Conservation (phyloP, 306 rosid genomes). For the Castanopsis chinensis region DNA sequence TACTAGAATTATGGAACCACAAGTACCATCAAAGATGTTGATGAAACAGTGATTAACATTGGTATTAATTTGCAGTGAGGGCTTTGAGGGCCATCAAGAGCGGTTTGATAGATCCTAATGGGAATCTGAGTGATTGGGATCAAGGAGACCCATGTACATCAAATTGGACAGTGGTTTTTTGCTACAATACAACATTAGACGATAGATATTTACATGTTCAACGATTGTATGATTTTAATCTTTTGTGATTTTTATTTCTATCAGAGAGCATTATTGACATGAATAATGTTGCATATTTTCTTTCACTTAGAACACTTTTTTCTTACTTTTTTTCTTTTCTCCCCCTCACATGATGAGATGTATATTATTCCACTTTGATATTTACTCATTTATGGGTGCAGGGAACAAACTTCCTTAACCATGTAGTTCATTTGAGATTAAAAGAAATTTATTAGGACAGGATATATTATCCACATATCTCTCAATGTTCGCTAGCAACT, state of each 20-base stretch:
- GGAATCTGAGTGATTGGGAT: constrained; percentile 49
- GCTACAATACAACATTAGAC: constrained; percentile 29
- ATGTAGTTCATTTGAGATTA: neutral
- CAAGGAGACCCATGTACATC: constrained; percentile 46
- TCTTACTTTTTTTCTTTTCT: neutral
- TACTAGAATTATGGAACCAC: neutral
- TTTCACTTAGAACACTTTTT: neutral
- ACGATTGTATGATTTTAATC: constrained; percentile 33
- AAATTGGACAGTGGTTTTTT: constrained; percentile 47
- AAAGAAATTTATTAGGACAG: neutral
- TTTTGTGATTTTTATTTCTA: neutral
- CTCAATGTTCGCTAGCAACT: neutral
- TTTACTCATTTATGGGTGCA: neutral
- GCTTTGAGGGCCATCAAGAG: constrained; percentile 38
- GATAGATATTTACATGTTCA: constrained; percentile 51
- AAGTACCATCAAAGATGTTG: neutral
- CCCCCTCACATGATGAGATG: neutral
- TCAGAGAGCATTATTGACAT: neutral
- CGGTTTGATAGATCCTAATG: constrained; percentile 40
- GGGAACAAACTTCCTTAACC: neutral
- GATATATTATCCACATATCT: neutral
- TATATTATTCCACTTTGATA: neutral
- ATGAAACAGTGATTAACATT: neutral
- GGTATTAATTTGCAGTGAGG: constrained; percentile 26
- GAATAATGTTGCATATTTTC: neutral